Evolutionary conservation across 164 flowering plant species (phyloP).

Genomic region (Chloranthus sessilifolius): DNA sequence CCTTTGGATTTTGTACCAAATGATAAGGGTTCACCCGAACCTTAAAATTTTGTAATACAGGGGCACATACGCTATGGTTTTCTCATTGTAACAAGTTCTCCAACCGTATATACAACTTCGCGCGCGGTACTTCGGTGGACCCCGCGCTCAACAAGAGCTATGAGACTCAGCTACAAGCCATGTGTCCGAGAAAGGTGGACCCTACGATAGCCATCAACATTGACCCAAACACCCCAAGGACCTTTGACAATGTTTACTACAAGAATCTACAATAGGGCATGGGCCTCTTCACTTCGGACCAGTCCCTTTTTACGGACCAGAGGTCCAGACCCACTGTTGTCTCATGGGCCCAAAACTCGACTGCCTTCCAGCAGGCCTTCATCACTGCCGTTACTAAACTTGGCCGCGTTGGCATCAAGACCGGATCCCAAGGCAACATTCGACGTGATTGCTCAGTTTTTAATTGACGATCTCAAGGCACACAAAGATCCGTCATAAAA

Average conservation of each 20-base stretch:
- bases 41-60: too few species aligned
- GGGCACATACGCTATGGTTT: slow-evolving; percentile 68
- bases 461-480: too few species aligned
- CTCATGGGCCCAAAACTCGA: slow-evolving; percentile 41
- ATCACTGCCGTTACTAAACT: slow-evolving; percentile 63
- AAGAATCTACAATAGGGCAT: slow-evolving; percentile 56
- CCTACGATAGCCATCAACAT: slow-evolving; percentile 70
- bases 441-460: slow-evolving; percentile 32
- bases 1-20: too few species aligned
- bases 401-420: slow-evolving; percentile 69
- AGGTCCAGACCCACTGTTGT: slow-evolving; percentile 55
- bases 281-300: slow-evolving; percentile 84
- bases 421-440: slow-evolving; percentile 44
- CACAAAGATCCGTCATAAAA: too few species aligned
- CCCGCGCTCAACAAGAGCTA: slow-evolving; percentile 45
- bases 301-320: slow-evolving; percentile 50
- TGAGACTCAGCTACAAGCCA: slow-evolving; percentile 32
- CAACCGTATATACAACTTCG: slow-evolving; percentile 38
- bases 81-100: slow-evolving; percentile 55
- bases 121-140: slow-evolving; percentile 26
- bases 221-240: slow-evolving; percentile 68
- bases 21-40: too few species aligned
- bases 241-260: slow-evolving; percentile 68
- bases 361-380: slow-evolving; percentile 49
- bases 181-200: slow-evolving; percentile 73